Percentiles rank a stretch among this genome's conserved stretches.
These are phyloP conservation scores for Carex littledalei DNA, from an alignment of 176 grass and related monocot genomes.

Conservation along the genomic window DNA sequence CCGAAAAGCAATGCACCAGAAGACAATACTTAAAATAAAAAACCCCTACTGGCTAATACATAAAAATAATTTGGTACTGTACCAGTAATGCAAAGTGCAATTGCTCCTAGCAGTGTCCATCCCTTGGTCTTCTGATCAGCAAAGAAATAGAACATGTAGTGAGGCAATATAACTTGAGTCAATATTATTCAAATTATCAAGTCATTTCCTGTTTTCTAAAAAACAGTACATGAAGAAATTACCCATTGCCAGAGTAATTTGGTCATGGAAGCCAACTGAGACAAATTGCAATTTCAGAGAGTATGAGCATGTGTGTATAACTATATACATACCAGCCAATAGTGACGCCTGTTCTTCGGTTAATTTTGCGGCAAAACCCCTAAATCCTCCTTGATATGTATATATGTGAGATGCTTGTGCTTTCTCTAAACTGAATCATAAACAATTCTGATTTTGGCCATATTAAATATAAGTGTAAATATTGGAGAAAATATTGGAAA, in stretches of 20 bases:
- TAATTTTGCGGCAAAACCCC: slow-evolving; percentile 35
- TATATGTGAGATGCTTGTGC: no score
- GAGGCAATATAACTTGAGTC: background rate
- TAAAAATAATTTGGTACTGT: slow-evolving; percentile 4
- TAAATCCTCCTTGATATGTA: no score
- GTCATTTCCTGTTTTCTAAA: no score
- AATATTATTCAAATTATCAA: no score
- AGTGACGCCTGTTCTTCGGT: slow-evolving; percentile 44
- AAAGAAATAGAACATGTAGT: slow-evolving; percentile 55
- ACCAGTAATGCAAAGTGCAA: slow-evolving; percentile 75
- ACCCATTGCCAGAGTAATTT: no score
- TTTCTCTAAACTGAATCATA: no score
- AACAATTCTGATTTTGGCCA: no score
- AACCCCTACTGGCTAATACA: background rate
- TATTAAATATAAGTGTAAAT: no score
- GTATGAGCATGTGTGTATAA: background rate
- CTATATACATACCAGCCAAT: slow-evolving; percentile 49
- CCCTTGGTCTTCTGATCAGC: slow-evolving; percentile 37
- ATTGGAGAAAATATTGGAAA: background rate
- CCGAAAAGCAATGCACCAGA: no score
- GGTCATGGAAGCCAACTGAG: background rate
- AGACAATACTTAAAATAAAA: no score
- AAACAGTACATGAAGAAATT: no score
- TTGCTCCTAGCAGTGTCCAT: slow-evolving; percentile 61
- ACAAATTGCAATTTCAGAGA: background rate